Evolutionary conservation across 2,329 filamentous ascomycete genomes (phyloP), one percentile per base, ranked within the genome.

Genomic region (Pseudocercospora fuligena): DNA sequence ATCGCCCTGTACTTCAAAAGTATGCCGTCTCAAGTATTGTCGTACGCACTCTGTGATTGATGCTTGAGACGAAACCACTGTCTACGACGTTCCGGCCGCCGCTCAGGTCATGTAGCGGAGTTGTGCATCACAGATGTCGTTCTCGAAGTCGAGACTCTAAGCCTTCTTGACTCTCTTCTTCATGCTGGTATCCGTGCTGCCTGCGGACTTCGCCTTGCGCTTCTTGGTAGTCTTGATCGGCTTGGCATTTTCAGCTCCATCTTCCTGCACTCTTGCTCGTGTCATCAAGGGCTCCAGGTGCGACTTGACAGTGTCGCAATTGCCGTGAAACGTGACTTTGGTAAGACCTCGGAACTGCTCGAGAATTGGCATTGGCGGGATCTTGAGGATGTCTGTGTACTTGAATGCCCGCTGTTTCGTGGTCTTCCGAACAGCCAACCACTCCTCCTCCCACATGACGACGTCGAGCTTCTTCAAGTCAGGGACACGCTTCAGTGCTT

Each of bases 241-340:
- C 46, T 49, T 49, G 19, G n/a, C 46, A 8, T 25, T 14, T 1
- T 7, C 46, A 12, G n/a, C 23, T 12, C 19, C 43, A 5, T 1
- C 19, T 25, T 49, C 46, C 12, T 49, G 7, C 19, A 25, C 46
- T 33, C 25, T 43, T 21, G 63, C 43, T 40, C 25, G 23, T 25
- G 16, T 65, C 57, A 65, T 53, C 46, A 43, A 47, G 12, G 57
- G 27, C 12, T 19, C 57, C 4, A 65, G 57, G 19, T 16, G 19
- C 12, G 23, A 19, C 29, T 29, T 40, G 2, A 65, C 33, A 7
- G 16, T 29, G 11, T 61, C 46, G 21, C 57, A 61, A 8, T 65
- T 46, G 6, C 46, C 63, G 23, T 46, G 47, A 19, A 65, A 56
- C 19, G 29, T 46, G 14, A 65, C 63, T 2, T 16, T 65, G 43